These are phyloP conservation scores for Monosporascus sp. DNA, from an alignment of 2,329 filamentous ascomycete species.

Conservation along the genomic window DNA sequence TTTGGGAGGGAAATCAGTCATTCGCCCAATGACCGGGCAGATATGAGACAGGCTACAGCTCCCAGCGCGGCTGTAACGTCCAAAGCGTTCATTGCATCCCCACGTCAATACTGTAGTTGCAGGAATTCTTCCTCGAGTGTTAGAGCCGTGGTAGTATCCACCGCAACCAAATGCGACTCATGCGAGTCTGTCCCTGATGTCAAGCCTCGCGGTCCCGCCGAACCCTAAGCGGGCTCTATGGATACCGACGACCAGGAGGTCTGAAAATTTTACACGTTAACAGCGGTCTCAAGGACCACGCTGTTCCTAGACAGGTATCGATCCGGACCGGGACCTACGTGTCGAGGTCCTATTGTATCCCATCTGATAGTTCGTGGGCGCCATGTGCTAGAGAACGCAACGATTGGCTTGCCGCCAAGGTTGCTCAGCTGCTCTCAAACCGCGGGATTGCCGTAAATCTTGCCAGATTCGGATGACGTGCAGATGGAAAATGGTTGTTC, in stretches of 20 bases:
- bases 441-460: constrained; percentile 19
- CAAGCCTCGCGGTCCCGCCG: too few relatives aligned
- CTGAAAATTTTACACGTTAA: too few relatives aligned
- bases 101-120: too few relatives aligned
- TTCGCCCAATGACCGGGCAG: background rate
- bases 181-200: too few relatives aligned
- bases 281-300: background rate
- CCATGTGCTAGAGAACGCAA: background rate
- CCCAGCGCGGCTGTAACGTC: too few relatives aligned
- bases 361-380: background rate
- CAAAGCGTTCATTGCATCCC: too few relatives aligned
- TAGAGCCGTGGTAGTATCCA: too few relatives aligned
- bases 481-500: constrained; percentile 11
- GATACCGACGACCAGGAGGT: too few relatives aligned
- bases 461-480: constrained; percentile 14
- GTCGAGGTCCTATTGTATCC: background rate
- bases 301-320: background rate
- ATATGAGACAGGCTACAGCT: background rate
- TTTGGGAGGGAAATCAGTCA: background rate
- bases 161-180: too few relatives aligned
- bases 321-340: background rate
- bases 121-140: too few relatives aligned
- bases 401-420: constrained; percentile 2
- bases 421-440: constrained; percentile 21
- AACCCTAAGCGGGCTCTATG: too few relatives aligned